Evolutionary conservation across 2,329 filamentous ascomycete species (phyloP).

Genomic region (Fusarium devonianum): DNA sequence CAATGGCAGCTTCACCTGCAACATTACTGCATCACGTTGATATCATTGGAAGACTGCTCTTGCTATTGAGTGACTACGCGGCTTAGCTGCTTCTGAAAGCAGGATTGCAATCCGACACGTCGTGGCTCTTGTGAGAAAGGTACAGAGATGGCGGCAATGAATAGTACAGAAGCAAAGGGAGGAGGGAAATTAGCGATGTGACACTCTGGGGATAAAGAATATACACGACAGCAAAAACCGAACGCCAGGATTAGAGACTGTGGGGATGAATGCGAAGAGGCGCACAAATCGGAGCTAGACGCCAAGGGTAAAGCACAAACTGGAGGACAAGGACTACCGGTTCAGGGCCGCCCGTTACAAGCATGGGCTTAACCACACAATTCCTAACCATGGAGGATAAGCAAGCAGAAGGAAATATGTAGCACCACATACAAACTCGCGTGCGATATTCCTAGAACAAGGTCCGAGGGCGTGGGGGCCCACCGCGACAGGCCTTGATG

Average conservation of each 20-base stretch:
- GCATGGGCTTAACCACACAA: constrained; percentile 8
- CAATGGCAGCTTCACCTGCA: constrained; percentile 25
- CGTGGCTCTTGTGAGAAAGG: constrained; percentile 10
- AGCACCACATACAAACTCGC: no score
- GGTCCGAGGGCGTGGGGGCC: constrained; percentile 21
- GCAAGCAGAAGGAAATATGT: constrained; percentile 8
- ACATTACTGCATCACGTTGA: constrained; percentile 11
- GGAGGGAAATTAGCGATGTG: constrained; percentile 13
- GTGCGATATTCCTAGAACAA: constrained; percentile 15
- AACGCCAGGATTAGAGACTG: constrained; percentile 1
- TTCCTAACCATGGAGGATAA: constrained; percentile 1
- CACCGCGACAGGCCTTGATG: constrained; percentile 7
- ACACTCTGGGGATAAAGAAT: constrained; percentile 13
- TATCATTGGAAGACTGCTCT: constrained; percentile 18
- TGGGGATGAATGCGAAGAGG: constrained; percentile 1
- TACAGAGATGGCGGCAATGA: background rate
- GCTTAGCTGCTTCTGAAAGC: constrained; percentile 17
- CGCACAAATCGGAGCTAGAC: constrained; percentile 1
- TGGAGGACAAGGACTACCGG: constrained; percentile 5
- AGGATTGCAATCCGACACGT: constrained; percentile 28
- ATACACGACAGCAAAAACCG: constrained; percentile 6
- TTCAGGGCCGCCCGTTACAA: constrained; percentile 10
- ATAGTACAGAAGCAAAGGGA: constrained; percentile 3
- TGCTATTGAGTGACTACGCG: constrained; percentile 15
- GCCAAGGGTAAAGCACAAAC: background rate